Percentiles rank a stretch among this genome's conserved stretches.
Conservation (phyloP, 140 eudicot species). For the Anethum foeniculum region DNA sequence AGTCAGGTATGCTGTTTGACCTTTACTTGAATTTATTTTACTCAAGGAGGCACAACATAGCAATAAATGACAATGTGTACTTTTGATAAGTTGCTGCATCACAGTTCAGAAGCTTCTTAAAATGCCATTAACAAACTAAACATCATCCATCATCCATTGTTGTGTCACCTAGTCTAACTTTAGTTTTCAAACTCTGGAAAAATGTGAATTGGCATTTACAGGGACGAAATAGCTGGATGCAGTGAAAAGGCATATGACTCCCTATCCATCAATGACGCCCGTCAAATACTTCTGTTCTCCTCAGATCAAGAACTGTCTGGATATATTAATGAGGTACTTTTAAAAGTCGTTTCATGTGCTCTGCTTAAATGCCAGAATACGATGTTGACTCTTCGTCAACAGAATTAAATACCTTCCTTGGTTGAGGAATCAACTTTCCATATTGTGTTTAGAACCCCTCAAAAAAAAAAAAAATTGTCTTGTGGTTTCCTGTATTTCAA, state of each 20-base stretch:
- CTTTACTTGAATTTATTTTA: background rate
- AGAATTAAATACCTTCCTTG: background rate
- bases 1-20: background rate
- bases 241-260: conserved; percentile 96
- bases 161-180: background rate
- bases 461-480: background rate
- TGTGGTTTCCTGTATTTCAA: background rate
- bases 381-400: background rate
- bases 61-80: background rate
- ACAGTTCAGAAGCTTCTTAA: background rate
- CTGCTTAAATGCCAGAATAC: background rate
- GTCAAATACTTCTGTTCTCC: conserved; percentile 55
- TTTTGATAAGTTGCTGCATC: background rate
- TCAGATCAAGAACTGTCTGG: conserved; percentile 74
- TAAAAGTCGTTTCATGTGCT: background rate
- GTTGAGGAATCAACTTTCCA: background rate
- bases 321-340: conserved; percentile 68
- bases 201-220: background rate
- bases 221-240: conserved; percentile 87
- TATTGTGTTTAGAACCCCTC: background rate
- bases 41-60: background rate
- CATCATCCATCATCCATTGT: background rate
- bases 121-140: background rate
- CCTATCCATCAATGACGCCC: conserved; percentile 68
- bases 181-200: background rate